These are phyloP conservation scores for Candolleomyces eurysporus DNA, from an alignment of 768 basidiomycete genomes.

Conservation along the genomic window DNA sequence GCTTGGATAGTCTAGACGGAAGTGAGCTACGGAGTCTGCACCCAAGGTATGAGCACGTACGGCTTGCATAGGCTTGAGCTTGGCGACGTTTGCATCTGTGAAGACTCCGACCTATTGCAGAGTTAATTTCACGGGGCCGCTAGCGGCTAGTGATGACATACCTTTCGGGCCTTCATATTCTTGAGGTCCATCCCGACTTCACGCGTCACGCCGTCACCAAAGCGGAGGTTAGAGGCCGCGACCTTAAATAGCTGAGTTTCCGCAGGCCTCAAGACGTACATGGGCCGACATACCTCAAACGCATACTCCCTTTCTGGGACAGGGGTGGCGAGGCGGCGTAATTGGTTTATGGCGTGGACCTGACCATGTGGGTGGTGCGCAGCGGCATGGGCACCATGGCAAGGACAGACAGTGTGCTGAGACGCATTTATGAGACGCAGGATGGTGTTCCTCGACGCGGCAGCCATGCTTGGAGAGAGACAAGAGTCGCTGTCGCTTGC, in stretches of 20 bases:
- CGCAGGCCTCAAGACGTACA: neutral
- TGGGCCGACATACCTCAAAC: conserved; percentile 60
- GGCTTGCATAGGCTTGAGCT: conserved; percentile 78
- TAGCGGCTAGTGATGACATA: conserved; percentile 20
- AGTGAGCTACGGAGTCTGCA: neutral
- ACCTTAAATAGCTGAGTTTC: conserved; percentile 43
- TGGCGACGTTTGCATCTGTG: conserved; percentile 84
- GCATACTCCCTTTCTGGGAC: conserved; percentile 88
- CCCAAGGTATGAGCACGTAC: conserved; percentile 40
- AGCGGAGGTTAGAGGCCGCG: conserved; percentile 83
- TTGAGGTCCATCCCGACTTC: conserved; percentile 94
- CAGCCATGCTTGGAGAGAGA: conserved; percentile 36
- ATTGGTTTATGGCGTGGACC: conserved; percentile 52
- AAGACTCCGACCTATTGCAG: conserved; percentile 79
- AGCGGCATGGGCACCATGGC: conserved; percentile 54
- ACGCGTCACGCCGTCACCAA: conserved; percentile 85
- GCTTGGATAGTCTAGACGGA: conserved; percentile 64
- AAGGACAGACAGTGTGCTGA: conserved; percentile 75
- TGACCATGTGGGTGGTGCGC: conserved; percentile 35
- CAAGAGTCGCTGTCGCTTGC: neutral
- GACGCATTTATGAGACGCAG: conserved; percentile 73
- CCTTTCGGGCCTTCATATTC: conserved; percentile 90
- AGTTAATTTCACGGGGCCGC: neutral
- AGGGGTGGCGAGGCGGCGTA: conserved; percentile 77
- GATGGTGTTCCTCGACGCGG: conserved; percentile 60